Conservation (phyloP, 495 filamentous ascomycete species). For the Hypoxylon lienhwacheense region DNA sequence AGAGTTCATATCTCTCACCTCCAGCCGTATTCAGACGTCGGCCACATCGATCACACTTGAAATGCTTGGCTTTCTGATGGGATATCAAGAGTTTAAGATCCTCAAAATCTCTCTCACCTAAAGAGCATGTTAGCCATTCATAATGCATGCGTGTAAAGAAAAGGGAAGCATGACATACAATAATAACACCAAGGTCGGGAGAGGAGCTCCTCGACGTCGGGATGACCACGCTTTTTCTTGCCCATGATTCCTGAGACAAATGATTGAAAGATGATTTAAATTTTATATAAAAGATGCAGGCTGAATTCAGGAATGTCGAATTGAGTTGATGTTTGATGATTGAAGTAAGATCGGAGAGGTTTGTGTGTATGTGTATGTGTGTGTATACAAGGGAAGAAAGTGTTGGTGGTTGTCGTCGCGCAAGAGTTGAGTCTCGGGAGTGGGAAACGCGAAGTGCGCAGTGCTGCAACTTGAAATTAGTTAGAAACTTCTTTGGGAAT, state of each 20-base stretch:
- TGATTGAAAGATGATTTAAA: neutral
- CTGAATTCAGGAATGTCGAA: neutral
- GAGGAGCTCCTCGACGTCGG: slow-evolving; percentile 83
- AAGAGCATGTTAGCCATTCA: slow-evolving; percentile 30
- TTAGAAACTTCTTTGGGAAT: neutral
- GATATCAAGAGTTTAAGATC: slow-evolving; percentile 93
- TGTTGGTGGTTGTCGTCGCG: slow-evolving; percentile 6
- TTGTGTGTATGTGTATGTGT: too few species aligned
- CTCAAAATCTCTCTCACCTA: slow-evolving; percentile 91
- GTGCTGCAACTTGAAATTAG: neutral
- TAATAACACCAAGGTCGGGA: slow-evolving; percentile 97
- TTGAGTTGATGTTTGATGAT: neutral
- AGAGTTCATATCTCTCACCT: slow-evolving; percentile 58
- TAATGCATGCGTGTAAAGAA: neutral
- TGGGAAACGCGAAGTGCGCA: slow-evolving; percentile 8
- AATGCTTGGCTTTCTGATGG: slow-evolving; percentile 98
- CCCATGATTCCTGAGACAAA: slow-evolving; percentile 64
- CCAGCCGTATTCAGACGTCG: slow-evolving; percentile 92
- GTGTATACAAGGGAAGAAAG: slow-evolving; percentile 1
- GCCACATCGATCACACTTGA: slow-evolving; percentile 89
- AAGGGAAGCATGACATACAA: slow-evolving; percentile 55
- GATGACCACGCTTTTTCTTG: slow-evolving; percentile 83
- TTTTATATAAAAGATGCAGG: neutral
- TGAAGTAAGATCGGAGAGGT: neutral
- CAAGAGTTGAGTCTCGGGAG: slow-evolving; percentile 20